Evolutionary conservation across 208 protist genomes (phyloP).

Genomic region (Acanthamoeba lenticulata): DNA sequence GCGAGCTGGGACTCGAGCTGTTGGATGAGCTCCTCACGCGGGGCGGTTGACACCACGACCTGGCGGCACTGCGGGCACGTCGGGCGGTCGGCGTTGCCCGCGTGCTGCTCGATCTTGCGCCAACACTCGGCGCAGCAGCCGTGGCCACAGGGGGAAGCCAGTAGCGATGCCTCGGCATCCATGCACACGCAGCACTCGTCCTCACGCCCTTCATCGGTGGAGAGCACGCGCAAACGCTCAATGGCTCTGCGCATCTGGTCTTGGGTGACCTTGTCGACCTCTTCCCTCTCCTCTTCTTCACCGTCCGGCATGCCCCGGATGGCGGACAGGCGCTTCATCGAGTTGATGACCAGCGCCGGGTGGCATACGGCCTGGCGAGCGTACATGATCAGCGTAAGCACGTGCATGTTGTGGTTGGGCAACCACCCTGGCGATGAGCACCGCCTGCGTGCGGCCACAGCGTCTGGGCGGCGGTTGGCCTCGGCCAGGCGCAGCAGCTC

Average conservation of each 20-base stretch:
- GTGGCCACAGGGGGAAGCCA: not conserved
- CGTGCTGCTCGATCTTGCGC: not conserved
- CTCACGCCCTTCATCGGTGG: not conserved
- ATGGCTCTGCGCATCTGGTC: not conserved
- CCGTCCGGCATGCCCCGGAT: not conserved
- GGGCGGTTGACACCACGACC: not conserved
- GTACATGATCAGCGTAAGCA: not conserved
- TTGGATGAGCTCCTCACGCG: not conserved
- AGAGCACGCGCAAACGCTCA: not conserved
- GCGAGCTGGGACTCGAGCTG: not conserved
- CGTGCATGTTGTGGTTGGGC: not conserved
- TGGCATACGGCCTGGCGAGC: not conserved
- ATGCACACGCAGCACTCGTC: not conserved
- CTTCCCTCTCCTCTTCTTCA: not conserved
- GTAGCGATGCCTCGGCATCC: not conserved
- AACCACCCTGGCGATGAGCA: too few species aligned
- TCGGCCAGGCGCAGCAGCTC: not conserved
- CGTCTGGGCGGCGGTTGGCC: not conserved
- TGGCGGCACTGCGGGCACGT: not conserved
- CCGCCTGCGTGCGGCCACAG: too few species aligned
- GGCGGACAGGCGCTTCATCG: not conserved
- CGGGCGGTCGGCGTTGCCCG: not conserved
- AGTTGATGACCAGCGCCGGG: not conserved
- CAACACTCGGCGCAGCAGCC: not conserved
- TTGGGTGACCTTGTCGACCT: not conserved